Evolutionary conservation across 2,329 filamentous ascomycete genomes (phyloP).

Genomic region (Exophiala oligosperma): DNA sequence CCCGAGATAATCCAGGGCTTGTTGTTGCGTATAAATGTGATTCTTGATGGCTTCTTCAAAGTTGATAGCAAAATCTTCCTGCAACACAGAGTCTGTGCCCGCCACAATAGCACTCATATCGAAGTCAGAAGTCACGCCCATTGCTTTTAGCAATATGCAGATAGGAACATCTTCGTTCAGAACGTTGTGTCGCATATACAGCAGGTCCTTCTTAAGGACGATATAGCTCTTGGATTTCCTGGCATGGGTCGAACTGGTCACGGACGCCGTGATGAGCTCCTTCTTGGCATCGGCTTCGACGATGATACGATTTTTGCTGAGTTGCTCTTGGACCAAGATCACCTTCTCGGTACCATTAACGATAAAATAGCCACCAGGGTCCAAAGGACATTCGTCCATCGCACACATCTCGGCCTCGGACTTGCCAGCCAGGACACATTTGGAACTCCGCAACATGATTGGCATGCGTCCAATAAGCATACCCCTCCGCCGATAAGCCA

Average conservation of each 20-base stretch:
- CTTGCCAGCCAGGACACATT: slow-evolving; percentile 81
- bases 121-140: slow-evolving; percentile 90
- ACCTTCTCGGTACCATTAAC: slow-evolving; percentile 98
- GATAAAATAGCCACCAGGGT: slow-evolving; percentile 97
- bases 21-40: slow-evolving; percentile 87
- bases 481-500: slow-evolving; percentile 69
- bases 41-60: slow-evolving; percentile 88
- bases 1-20: slow-evolving; percentile 91
- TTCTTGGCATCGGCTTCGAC: slow-evolving; percentile 93
- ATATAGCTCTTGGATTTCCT: slow-evolving; percentile 98
- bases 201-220: slow-evolving; percentile 86
- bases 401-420: slow-evolving; percentile 84
- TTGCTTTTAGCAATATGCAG: slow-evolving; percentile 86
- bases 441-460: slow-evolving; percentile 94
- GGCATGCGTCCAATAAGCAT: slow-evolving; percentile 88
- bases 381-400: slow-evolving; percentile 92
- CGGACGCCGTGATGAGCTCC: slow-evolving; percentile 88
- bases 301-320: slow-evolving; percentile 99
- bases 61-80: slow-evolving; percentile 93
- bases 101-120: slow-evolving; percentile 92
- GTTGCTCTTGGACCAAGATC: slow-evolving; percentile 94
- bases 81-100: slow-evolving; percentile 82
- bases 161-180: slow-evolving; percentile 93
- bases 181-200: slow-evolving; percentile 89
- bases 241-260: slow-evolving; percentile 94